Evolutionary conservation across 1,284 basidiomycete species (phyloP).

Genomic region (Cryptococcus amylolentus): DNA sequence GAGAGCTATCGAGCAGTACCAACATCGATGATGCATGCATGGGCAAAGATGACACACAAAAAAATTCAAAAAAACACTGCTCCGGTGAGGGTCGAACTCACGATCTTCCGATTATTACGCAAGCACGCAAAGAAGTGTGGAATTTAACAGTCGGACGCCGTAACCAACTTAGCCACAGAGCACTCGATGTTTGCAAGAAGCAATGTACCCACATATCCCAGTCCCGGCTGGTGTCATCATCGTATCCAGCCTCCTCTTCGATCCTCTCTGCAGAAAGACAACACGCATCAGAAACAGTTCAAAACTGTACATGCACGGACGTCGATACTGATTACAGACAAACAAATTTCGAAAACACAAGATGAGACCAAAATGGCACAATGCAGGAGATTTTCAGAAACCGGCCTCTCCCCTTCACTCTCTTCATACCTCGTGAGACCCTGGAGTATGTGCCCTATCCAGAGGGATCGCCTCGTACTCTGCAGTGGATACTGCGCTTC

Average conservation of each 20-base stretch:
- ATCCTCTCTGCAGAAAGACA: background rate
- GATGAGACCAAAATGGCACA: background rate
- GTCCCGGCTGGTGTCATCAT: background rate
- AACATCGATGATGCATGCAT: too few relatives aligned
- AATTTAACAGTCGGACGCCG: too few relatives aligned
- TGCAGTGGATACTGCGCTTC: slow-evolving; percentile 5
- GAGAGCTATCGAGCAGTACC: too few relatives aligned
- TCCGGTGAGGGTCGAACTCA: too few relatives aligned
- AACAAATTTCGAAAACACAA: background rate
- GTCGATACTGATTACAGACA: background rate
- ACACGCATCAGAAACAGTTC: background rate
- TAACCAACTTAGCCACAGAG: too few relatives aligned
- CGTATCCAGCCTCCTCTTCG: background rate
- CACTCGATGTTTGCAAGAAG: too few relatives aligned
- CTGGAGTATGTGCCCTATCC: slow-evolving; percentile 1
- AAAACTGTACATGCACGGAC: background rate
- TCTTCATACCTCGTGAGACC: background rate
- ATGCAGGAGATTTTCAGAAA: background rate
- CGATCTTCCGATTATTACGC: too few relatives aligned
- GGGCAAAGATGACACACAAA: too few relatives aligned
- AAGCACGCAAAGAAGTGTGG: too few relatives aligned
- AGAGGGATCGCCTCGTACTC: slow-evolving; percentile 43
- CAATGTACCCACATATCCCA: too few relatives aligned
- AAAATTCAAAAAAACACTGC: too few relatives aligned
- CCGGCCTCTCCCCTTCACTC: background rate